Evolutionary conservation across 495 filamentous ascomycete species (phyloP).

Genomic region (Mycothermus thermophilus): DNA sequence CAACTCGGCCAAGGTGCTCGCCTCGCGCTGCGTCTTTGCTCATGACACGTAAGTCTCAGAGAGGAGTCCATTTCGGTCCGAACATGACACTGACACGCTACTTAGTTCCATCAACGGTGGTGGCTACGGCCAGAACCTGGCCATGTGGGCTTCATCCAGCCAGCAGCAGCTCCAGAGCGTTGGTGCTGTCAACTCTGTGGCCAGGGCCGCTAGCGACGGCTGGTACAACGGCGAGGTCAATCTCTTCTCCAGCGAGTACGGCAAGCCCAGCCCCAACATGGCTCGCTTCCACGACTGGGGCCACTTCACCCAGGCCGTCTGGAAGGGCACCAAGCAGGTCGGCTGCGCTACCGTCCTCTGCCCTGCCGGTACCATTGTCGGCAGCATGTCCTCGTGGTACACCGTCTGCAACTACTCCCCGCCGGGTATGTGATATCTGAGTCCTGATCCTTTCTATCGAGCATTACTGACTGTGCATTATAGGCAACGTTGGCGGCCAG

Average conservation of each 20-base stretch:
- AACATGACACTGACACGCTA: too few species aligned
- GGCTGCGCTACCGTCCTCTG: conserved; percentile 57
- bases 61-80: too few species aligned
- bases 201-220: conserved; percentile 52
- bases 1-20: conserved; percentile 39
- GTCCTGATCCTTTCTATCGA: neutral
- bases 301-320: conserved; percentile 85
- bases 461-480: conserved; percentile 16
- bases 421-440: conserved; percentile 34
- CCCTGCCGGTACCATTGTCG: conserved; percentile 31
- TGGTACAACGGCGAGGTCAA: conserved; percentile 75
- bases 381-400: conserved; percentile 31
- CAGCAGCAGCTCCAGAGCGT: conserved; percentile 14
- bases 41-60: conserved; percentile 59
- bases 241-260: conserved; percentile 26
- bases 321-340: conserved; percentile 54
- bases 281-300: conserved; percentile 56
- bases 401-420: conserved; percentile 87
- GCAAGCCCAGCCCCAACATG: conserved; percentile 37
- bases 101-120: conserved; percentile 40
- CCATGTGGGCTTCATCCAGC: conserved; percentile 24
- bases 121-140: conserved; percentile 81
- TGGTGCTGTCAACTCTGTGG: conserved; percentile 35
- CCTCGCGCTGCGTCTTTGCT: conserved; percentile 48
- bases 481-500: conserved; percentile 55